Conservation (phyloP, 768 basidiomycete genomes). For the Boletus edulis region DNA sequence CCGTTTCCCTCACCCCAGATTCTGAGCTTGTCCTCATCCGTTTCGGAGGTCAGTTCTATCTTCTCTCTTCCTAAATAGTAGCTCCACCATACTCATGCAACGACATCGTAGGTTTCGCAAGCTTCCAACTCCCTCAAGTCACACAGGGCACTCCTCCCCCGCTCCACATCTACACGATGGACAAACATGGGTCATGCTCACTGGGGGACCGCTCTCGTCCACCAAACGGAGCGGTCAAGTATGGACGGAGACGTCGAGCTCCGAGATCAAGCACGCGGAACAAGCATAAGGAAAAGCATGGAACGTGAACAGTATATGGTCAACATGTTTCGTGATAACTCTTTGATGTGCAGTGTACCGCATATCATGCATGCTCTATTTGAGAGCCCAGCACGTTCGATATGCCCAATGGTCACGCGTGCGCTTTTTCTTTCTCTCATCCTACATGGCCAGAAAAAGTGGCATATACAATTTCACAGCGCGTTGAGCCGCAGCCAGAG, state of each 20-base stretch:
- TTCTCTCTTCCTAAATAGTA: accelerated
- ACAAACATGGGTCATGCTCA: slow-evolving; percentile 31
- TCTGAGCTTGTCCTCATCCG: slow-evolving; percentile 32
- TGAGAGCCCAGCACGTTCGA: no score
- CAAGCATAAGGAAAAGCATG: no score
- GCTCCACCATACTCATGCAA: neutral
- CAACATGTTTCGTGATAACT: no score
- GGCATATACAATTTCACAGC: no score
- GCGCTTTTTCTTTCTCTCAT: no score
- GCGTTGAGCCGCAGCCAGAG: no score
- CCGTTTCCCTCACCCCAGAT: no score
- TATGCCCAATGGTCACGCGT: no score
- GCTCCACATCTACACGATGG: slow-evolving; percentile 36
- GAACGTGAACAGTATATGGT: no score
- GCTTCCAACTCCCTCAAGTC: slow-evolving; percentile 25
- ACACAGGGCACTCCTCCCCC: slow-evolving; percentile 9
- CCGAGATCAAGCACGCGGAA: neutral
- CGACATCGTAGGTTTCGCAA: slow-evolving; percentile 32
- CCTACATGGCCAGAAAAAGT: no score
- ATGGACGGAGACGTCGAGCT: slow-evolving; percentile 36
- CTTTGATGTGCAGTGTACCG: no score
- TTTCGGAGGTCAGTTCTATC: slow-evolving; percentile 31
- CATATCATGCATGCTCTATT: no score
- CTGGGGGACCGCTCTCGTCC: slow-evolving; percentile 40
- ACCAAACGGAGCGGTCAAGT: slow-evolving; percentile 42